A percentile compares a stretch with the other conserved stretches of the same genome.
phyloP scores from a whole-genome alignment of 768 basidiomycete genomes.

The Suillus subluteus region DNA sequence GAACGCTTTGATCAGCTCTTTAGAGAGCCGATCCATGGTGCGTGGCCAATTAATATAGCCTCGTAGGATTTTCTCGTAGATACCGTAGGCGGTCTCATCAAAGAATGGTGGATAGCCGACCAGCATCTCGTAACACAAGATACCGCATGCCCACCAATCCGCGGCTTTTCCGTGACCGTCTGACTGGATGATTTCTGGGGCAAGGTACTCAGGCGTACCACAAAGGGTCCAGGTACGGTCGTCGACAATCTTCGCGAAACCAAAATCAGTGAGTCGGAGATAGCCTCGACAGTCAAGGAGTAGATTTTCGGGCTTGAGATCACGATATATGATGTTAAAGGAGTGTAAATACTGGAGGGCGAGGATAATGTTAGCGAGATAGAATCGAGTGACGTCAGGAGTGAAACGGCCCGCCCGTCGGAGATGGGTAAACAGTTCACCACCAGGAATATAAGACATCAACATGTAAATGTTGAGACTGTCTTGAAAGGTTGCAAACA shows the following conservation, averaged over 20 bases:
- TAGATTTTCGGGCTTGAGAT: slow-evolving; percentile 99
- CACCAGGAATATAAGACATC: slow-evolving; percentile 94
- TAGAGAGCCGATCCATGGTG: slow-evolving; percentile 86
- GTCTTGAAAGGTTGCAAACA: slow-evolving; percentile 95
- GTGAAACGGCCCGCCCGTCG: slow-evolving; percentile 94
- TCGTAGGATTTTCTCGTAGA: slow-evolving; percentile 95
- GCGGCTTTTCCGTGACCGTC: slow-evolving; percentile 98
- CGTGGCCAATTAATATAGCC: slow-evolving; percentile 91
- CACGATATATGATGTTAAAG: slow-evolving; percentile 97
- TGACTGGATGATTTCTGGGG: slow-evolving; percentile 97
- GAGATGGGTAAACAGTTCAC: slow-evolving; percentile 96
- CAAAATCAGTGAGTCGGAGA: slow-evolving; percentile 95
- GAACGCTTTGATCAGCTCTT: slow-evolving; percentile 86
- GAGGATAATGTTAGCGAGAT: slow-evolving; percentile 93
- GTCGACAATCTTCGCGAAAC: slow-evolving; percentile 96
- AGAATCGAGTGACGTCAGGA: slow-evolving; percentile 97
- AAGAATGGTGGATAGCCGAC: slow-evolving; percentile 99
- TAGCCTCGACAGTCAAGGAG: slow-evolving; percentile 93
- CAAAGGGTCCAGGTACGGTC: slow-evolving; percentile 99
- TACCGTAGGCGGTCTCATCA: slow-evolving; percentile 96
- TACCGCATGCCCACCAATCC: slow-evolving; percentile 99
- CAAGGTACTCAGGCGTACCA: slow-evolving; percentile 95
- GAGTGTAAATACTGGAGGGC: slow-evolving; percentile 94
- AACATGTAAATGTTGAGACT: slow-evolving; percentile 98
- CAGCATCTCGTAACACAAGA: slow-evolving; percentile 97